These are phyloP conservation scores for Cladosporium sp. DNA, from an alignment of 2,329 filamentous ascomycete species.

Conservation along the genomic window DNA sequence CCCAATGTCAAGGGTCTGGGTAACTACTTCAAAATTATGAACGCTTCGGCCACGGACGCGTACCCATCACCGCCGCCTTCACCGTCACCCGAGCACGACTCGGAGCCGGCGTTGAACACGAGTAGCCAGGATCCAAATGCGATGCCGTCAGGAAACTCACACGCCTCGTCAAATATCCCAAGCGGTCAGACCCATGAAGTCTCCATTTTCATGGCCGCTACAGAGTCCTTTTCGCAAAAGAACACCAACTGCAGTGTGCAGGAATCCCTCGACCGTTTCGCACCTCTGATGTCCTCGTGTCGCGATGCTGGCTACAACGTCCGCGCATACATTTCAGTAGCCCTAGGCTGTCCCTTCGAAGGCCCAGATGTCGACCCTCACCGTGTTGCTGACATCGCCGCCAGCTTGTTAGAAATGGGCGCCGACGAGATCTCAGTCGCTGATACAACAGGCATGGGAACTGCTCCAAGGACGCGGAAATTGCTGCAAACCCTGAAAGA, in stretches of 20 bases:
- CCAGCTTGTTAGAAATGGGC: slow-evolving; percentile 74
- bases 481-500: slow-evolving; percentile 64
- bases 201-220: slow-evolving; percentile 79
- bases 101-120: slow-evolving; percentile 52
- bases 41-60: slow-evolving; percentile 37
- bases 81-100: slow-evolving; percentile 33
- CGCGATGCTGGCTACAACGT: slow-evolving; percentile 67
- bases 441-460: slow-evolving; percentile 90
- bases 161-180: slow-evolving; percentile 14
- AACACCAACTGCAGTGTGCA: slow-evolving; percentile 81
- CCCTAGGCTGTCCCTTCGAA: slow-evolving; percentile 77
- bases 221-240: slow-evolving; percentile 74
- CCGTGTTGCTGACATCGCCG: slow-evolving; percentile 62
- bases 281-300: slow-evolving; percentile 67
- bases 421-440: slow-evolving; percentile 88
- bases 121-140: no score
- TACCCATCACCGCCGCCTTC: slow-evolving; percentile 50
- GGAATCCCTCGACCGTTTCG: slow-evolving; percentile 70
- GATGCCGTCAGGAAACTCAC: not conserved
- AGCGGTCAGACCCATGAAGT: slow-evolving; percentile 58
- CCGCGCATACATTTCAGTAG: slow-evolving; percentile 77
- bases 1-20: slow-evolving; percentile 74
- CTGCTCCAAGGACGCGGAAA: slow-evolving; percentile 66
- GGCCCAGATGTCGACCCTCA: slow-evolving; percentile 61
- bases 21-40: slow-evolving; percentile 58